Base-by-base conservation (phyloP, 2,329 filamentous ascomycete species). In the Fusarium sulawesiense region DNA sequence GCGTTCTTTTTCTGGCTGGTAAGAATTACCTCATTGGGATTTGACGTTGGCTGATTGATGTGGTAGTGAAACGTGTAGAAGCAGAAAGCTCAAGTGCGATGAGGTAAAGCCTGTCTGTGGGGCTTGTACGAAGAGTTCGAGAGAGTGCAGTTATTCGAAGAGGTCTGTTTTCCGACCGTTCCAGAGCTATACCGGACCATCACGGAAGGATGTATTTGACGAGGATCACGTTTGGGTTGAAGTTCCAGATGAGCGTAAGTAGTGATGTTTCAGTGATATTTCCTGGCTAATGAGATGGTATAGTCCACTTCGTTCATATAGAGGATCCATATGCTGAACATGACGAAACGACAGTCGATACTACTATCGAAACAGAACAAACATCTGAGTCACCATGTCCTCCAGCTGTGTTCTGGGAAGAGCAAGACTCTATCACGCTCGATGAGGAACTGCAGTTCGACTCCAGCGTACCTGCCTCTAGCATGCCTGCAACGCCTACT, bases 11-110 rank as follows among this genome's bases (percentile, higher is more conserved):
- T 73, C 72, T 14, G 72, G 72, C 12, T 74, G 72, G 72, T 74
- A 54, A 18, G 44, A 12, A 7, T 9, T 3, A 11, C 11, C n/a
- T 37, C 14, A 34, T 2, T 1, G 5, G 7, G 4, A 18, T 11
- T 1, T 1, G 11, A 32, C 7, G 9, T 2, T 16, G 4, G 4
- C 12, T 44, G 7, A 23, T 59, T 57, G 20, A 73, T 3, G 7
- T 40, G 10, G 7, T 13, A 74, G 73, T 4, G 50, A 69, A 13
- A 75, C 72, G 3, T 75, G 73, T 21, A 64, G 72, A 60, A 60
- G 42, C 18, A 66, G 75, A 11, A 77, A 76, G 18, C 4, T 77
- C 4, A 77, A 76, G 37, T 77, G 75, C 7, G 70, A 77, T 37
- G 73, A 77, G 29, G 42, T 18, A 1, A 74, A 70, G 6, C 75